phyloP scores from a whole-genome alignment of 495 filamentous ascomycete species.

The Neurospora tetraspora region DNA sequence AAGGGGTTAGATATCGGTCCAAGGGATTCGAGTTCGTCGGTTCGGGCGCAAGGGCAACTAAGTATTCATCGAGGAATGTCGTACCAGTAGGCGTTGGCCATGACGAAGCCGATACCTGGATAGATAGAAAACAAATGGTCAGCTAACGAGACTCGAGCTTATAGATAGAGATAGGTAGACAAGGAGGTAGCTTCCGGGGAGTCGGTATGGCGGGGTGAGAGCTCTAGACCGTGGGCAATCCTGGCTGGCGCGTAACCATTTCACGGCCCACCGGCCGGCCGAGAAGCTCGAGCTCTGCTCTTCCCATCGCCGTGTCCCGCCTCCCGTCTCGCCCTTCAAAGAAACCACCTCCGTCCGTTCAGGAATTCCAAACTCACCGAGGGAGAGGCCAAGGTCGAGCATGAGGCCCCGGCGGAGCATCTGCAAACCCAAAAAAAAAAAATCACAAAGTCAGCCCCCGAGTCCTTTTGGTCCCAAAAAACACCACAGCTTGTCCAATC shows the following conservation, averaged over 20 bases:
- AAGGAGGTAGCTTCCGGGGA: neutral
- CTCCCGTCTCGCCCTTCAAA: neutral
- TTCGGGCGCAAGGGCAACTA: neutral
- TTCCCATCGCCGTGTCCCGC: neutral
- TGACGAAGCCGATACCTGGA: slow-evolving; percentile 32
- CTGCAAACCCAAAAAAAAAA: slow-evolving; percentile 12
- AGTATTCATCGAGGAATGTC: slow-evolving; percentile 7
- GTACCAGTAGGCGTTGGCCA: slow-evolving; percentile 40
- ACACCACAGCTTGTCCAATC: neutral
- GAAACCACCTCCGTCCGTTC: neutral
- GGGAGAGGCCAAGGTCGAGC: slow-evolving; percentile 31
- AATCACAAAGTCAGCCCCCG: neutral
- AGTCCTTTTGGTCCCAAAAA: neutral
- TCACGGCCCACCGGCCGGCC: neutral
- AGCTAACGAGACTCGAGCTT: neutral
- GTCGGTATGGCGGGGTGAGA: neutral
- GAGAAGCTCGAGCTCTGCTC: neutral
- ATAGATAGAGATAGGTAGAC: neutral
- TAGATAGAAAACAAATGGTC: neutral
- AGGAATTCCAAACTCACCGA: slow-evolving; percentile 25
- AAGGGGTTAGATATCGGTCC: slow-evolving; percentile 11
- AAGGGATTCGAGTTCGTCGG: neutral
- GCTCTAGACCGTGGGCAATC: neutral
- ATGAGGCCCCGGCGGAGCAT: slow-evolving; percentile 43
- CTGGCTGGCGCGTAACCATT: neutral